Base-by-base conservation (phyloP, 345 rosid genomes). In the Heritiera littoralis region DNA sequence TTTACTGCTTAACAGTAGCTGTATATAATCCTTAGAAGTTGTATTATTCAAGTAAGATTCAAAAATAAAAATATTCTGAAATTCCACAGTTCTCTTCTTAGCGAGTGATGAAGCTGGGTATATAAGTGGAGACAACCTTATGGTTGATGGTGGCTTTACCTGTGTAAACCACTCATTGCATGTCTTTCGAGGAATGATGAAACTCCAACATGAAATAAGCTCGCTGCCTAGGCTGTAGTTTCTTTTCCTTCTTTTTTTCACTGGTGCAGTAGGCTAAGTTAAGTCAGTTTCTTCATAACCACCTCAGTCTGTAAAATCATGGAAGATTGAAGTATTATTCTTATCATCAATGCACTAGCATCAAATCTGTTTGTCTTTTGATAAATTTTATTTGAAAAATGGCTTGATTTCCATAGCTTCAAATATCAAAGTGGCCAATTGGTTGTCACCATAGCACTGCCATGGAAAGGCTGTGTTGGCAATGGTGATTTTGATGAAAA, bases 91-190 rank as follows among this genome's bases (percentile, higher is more conserved):
- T 71, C 89, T 95, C 83, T 95, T 93, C 86, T 52, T 92, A 46
- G 96, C 94, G 0, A 92, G 94, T 28, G 94, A 95, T 32, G 99
- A 95, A 48, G 89, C 98, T 1, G 87, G 91, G 82, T 95, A 92
- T 23, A 77, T 93, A 38, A 95, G 99, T 15, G 99, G 99, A 7
- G 89, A 79, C 13, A 93, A 95, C 83, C 86, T 95, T 71, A 85
- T 92, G 95, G 87, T 95, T 12, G 99, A 95, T 83, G 99, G 99
- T 64, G 98, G 99, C 9, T 92, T 95, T 84, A 86, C 93, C 18
- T 45, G 81, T 75, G 77, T 88, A 23, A 95, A 92, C 78, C 97
- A 95, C 81, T 68, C 89, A 1, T 77, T 95, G 18, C 80, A 79
- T 13, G 94, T 88, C 73, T 95, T 93, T 80, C 81, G 94, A 92